Base-by-base conservation (phyloP, 2,329 filamentous ascomycete species). In the Microsporum ferrugineum region DNA sequence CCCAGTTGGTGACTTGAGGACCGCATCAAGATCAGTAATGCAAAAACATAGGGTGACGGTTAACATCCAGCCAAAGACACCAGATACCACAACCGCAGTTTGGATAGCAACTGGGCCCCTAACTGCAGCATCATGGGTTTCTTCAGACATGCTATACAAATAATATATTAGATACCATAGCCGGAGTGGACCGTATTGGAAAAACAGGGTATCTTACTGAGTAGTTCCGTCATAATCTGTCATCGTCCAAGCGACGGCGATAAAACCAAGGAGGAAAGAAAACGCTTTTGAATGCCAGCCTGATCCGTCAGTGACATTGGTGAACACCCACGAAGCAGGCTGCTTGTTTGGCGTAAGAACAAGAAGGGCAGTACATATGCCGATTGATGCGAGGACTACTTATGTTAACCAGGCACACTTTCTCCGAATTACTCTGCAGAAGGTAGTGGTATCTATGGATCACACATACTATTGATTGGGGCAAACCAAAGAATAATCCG, bases 211-310 rank as follows among this genome's bases (percentile, higher is more conserved):
- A 39, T 72, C 77, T 69, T 72, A 81, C 79, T 86, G 84, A 4
- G 84, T 85, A 8, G 84, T 87, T 53, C 81, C 83, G 66, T 86
- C 84, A 68, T 86, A 86, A 68, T 86, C 84, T 4, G 84, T 87
- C 83, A 87, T 86, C n/a, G 82, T 84, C 71, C 72, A 76, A 47
- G 73, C 72, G 6, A 76, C 72, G 8, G 68, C 69, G 49, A 76
- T 73, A 57, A 75, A 82, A 61, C 82, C 82, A 5, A 86, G 74
- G 7, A 86, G 75, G 65, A 86, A 86, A 0, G 84, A 86, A 64
- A 86, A 85, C 2, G 77, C 75, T 65, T 79, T 82, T 27, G 78
- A 83, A 8, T 79, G 79, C 83, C 83, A 86, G 31, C 84, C 83
- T 7, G 84, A 86, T 57, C 82, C 81, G 67, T 86, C 81, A 10